Conservation (phyloP, 345 rosid species). For the Bretschneidera sinensis region DNA sequence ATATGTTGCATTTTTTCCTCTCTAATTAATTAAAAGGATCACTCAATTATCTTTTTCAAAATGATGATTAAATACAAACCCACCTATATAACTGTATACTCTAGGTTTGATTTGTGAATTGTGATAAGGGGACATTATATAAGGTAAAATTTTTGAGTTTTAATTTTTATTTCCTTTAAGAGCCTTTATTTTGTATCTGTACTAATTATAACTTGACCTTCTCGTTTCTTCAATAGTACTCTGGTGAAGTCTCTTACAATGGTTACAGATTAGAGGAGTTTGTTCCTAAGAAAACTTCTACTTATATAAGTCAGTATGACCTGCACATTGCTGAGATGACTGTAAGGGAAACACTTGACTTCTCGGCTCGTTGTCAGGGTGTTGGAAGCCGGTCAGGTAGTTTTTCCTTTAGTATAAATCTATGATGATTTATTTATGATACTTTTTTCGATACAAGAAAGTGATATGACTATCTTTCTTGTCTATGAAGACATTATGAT, state of each 20-base stretch:
- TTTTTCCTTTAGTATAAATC: background rate
- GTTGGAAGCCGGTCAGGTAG: slow-evolving; percentile 50
- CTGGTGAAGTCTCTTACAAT: slow-evolving; percentile 37
- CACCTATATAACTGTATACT: too few relatives aligned
- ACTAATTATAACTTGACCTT: background rate
- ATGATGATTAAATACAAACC: too few relatives aligned
- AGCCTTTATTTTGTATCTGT: background rate
- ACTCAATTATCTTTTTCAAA: too few relatives aligned
- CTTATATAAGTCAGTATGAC: slow-evolving; percentile 54
- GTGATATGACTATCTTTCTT: background rate
- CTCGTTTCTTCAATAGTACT: slow-evolving; percentile 23
- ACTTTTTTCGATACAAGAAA: background rate
- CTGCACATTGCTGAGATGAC: slow-evolving; percentile 54
- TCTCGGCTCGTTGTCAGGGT: slow-evolving; percentile 55
- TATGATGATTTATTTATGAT: background rate
- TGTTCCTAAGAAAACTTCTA: slow-evolving; percentile 53
- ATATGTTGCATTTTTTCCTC: too few relatives aligned
- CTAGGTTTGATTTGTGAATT: too few relatives aligned
- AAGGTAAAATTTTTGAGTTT: too few relatives aligned
- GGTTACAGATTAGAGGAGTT: slow-evolving; percentile 43
- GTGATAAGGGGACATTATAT: too few relatives aligned
- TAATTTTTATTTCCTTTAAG: background rate
- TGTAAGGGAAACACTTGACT: slow-evolving; percentile 58
- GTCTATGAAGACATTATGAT: slow-evolving; percentile 27
- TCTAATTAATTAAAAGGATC: too few relatives aligned